Conservation (phyloP, 2,329 filamentous ascomycete genomes). For the Metarhizium album region DNA sequence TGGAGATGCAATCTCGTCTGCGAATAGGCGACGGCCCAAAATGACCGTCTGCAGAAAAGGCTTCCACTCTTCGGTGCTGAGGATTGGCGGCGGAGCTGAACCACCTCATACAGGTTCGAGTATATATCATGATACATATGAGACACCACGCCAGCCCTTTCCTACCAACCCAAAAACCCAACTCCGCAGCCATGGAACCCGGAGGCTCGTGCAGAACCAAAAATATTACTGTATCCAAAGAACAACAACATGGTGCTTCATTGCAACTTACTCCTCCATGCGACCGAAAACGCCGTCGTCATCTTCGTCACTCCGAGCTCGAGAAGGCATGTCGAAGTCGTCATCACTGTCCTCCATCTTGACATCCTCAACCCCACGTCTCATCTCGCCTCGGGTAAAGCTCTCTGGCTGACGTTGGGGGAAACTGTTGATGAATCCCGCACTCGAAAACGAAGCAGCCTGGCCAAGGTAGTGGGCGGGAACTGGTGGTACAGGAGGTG, state of each 20-base stretch:
- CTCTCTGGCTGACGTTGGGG: slow-evolving; percentile 51
- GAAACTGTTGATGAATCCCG: slow-evolving; percentile 54
- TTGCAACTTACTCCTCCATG: slow-evolving; percentile 70
- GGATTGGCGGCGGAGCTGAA: slow-evolving; percentile 52
- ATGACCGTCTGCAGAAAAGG: slow-evolving; percentile 20
- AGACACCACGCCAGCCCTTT: slow-evolving; percentile 26
- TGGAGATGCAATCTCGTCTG: slow-evolving; percentile 38
- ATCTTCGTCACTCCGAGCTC: slow-evolving; percentile 69
- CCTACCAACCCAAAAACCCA: slow-evolving; percentile 22
- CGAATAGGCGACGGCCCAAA: slow-evolving; percentile 9
- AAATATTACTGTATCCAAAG: background rate
- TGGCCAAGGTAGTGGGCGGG: slow-evolving; percentile 69
- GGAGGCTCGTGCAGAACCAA: slow-evolving; percentile 3
- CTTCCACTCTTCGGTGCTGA: slow-evolving; percentile 60
- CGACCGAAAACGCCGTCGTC: slow-evolving; percentile 92
- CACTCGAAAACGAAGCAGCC: slow-evolving; percentile 42
- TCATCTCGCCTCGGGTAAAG: slow-evolving; percentile 50
- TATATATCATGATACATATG: slow-evolving; percentile 39
- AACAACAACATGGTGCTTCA: slow-evolving; percentile 3
- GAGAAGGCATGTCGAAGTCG: slow-evolving; percentile 50
- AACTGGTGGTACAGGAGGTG: slow-evolving; percentile 79
- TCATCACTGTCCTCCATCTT: slow-evolving; percentile 62
- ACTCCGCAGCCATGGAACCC: slow-evolving; percentile 18
- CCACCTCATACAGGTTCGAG: slow-evolving; percentile 38
- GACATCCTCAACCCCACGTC: slow-evolving; percentile 42